Evolutionary conservation across 1,139 yeast genomes (phyloP).

Genomic region (Nakaseomyces bracarensis): DNA sequence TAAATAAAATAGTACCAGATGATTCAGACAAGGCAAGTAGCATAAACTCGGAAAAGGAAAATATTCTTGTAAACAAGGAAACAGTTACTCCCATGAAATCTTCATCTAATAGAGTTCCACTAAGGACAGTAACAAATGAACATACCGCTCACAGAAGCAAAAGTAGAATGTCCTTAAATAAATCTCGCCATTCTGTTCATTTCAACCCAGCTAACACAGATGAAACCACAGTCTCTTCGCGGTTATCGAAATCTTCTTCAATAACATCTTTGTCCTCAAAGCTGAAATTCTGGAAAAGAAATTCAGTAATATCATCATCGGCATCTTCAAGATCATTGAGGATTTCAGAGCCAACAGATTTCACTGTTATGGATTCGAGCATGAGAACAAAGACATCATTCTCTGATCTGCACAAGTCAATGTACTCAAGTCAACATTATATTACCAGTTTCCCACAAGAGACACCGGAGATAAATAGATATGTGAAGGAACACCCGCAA

Average conservation of each 20-base stretch:
- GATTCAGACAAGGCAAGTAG: slow-evolving; percentile 12
- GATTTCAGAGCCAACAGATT: slow-evolving; percentile 4
- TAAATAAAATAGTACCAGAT: slow-evolving; percentile 22
- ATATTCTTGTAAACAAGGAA: not conserved
- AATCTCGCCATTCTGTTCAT: slow-evolving; percentile 2
- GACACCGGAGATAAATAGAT: not conserved
- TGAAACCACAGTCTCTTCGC: not conserved
- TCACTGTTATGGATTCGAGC: slow-evolving; percentile 7
- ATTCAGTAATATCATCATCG: slow-evolving; percentile 14
- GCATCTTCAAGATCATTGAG: slow-evolving; percentile 13
- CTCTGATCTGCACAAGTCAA: slow-evolving; percentile 22
- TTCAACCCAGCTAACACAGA: not conserved
- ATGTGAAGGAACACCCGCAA: not conserved
- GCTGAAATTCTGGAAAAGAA: slow-evolving; percentile 33
- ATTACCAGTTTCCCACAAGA: not conserved
- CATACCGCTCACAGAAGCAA: not conserved
- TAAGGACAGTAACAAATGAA: slow-evolving; percentile 4
- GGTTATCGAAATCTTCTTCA: slow-evolving; percentile 10
- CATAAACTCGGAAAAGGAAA: slow-evolving; percentile 6
- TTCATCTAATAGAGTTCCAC: not conserved
- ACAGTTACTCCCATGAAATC: not conserved
- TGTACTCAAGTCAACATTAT: slow-evolving; percentile 2
- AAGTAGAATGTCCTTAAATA: not conserved
- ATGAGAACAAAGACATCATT: slow-evolving; percentile 21
- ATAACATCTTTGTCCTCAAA: slow-evolving; percentile 19